Evolutionary conservation across 2,329 filamentous ascomycete species (phyloP).

Genomic region (Cladorrhinum sp.): DNA sequence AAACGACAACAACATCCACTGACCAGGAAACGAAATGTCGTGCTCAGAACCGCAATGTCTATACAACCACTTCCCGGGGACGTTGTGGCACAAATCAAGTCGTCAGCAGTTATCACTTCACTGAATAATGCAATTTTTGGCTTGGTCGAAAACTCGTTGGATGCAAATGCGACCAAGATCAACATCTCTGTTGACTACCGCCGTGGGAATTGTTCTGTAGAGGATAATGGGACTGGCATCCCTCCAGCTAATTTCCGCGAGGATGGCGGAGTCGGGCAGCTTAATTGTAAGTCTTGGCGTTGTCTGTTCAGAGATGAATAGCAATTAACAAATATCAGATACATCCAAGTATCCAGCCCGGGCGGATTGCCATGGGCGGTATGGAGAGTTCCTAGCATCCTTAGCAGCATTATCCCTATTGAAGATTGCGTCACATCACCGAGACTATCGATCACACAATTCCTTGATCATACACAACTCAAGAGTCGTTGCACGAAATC

Average conservation of each 20-base stretch:
- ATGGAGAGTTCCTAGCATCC: slow-evolving; percentile 75
- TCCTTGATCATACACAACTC: slow-evolving; percentile 69
- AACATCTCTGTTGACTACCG: slow-evolving; percentile 69
- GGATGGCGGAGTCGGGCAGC: slow-evolving; percentile 67
- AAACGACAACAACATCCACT: not conserved
- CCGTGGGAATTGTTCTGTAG: slow-evolving; percentile 72
- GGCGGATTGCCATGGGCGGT: slow-evolving; percentile 57
- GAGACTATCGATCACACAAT: slow-evolving; percentile 57
- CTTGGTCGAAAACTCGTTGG: slow-evolving; percentile 78
- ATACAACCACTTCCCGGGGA: slow-evolving; percentile 69
- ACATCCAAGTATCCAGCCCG: slow-evolving; percentile 67
- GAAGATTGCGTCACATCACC: slow-evolving; percentile 70
- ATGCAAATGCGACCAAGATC: slow-evolving; percentile 69
- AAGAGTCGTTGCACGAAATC: slow-evolving; percentile 59
- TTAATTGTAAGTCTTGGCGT: slow-evolving; percentile 57
- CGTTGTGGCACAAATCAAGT: slow-evolving; percentile 76
- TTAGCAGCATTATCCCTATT: slow-evolving; percentile 73
- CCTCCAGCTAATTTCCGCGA: slow-evolving; percentile 66
- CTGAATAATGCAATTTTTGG: slow-evolving; percentile 69
- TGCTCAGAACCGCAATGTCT: slow-evolving; percentile 43
- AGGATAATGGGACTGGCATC: slow-evolving; percentile 85
- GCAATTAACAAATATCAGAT: slow-evolving; percentile 46
- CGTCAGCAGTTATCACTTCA: slow-evolving; percentile 74
- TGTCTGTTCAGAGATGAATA: not conserved
- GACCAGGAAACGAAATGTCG: slow-evolving; percentile 18